Evolutionary conservation across 768 basidiomycete genomes (phyloP).

Genomic region (Harrya chromipes): DNA sequence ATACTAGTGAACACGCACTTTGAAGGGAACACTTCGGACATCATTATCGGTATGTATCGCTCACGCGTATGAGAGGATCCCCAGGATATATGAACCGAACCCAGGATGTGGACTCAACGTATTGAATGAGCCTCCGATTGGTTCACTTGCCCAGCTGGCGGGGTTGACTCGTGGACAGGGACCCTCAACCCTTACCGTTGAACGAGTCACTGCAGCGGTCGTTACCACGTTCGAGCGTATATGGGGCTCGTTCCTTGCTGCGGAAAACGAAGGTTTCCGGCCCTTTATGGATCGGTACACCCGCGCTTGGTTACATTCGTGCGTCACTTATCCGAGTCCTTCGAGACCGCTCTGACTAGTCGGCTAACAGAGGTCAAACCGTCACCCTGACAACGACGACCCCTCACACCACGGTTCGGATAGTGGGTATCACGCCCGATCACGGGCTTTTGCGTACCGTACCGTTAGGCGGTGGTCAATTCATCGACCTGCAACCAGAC

Average conservation of each 20-base stretch:
- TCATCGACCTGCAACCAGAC: slow-evolving; percentile 92
- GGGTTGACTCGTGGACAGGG: slow-evolving; percentile 22
- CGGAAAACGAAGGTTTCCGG: slow-evolving; percentile 60
- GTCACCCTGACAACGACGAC: slow-evolving; percentile 77
- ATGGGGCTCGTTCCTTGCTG: slow-evolving; percentile 66
- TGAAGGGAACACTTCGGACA: slow-evolving; percentile 61
- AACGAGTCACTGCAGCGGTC: slow-evolving; percentile 70
- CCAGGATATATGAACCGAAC: slow-evolving; percentile 1
- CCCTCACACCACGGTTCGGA: slow-evolving; percentile 69
- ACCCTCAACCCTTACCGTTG: slow-evolving; percentile 51
- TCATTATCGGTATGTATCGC: slow-evolving; percentile 72
- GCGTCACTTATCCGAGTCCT: slow-evolving; percentile 32
- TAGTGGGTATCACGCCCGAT: slow-evolving; percentile 83
- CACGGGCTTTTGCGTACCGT: slow-evolving; percentile 85
- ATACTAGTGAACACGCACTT: slow-evolving; percentile 89
- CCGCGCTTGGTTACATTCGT: slow-evolving; percentile 90
- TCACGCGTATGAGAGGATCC: not conserved
- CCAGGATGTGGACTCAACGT: slow-evolving; percentile 90
- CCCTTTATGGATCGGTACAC: slow-evolving; percentile 82
- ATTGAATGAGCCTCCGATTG: slow-evolving; percentile 75
- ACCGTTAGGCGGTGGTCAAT: slow-evolving; percentile 40
- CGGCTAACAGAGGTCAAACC: slow-evolving; percentile 60
- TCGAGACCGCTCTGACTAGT: slow-evolving; percentile 3
- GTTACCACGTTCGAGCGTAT: slow-evolving; percentile 73
- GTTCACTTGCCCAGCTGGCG: slow-evolving; percentile 73